Evolutionary conservation across 805 yeast genomes (phyloP).

Genomic region (Cyberlindnera samutprakarnensis): DNA sequence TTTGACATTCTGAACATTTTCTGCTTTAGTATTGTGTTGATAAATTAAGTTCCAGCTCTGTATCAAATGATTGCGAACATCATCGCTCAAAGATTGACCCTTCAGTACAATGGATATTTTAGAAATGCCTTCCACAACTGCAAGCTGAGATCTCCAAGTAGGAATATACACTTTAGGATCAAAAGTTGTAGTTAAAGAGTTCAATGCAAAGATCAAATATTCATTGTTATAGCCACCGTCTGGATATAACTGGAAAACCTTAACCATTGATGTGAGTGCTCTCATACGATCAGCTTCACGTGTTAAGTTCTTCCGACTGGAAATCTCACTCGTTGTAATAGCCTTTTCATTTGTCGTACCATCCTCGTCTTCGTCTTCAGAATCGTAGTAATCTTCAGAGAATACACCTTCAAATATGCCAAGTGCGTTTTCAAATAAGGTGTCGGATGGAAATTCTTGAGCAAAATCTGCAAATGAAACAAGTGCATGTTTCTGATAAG

Average conservation of each 20-base stretch:
- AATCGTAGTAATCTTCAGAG: conserved; percentile 32
- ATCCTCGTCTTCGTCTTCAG: conserved; percentile 31
- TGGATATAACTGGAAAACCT: conserved; percentile 23
- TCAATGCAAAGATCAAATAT: conserved; percentile 25
- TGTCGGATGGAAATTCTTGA: conserved; percentile 26
- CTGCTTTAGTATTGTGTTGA: conserved; percentile 26
- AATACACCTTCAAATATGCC: conserved; percentile 25
- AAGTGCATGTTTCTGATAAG: conserved; percentile 52
- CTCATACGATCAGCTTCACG: conserved; percentile 40
- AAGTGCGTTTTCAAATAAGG: conserved; percentile 27
- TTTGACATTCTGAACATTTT: conserved; percentile 52
- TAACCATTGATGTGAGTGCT: conserved; percentile 30
- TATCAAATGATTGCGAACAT: conserved; percentile 6
- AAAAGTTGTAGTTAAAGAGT: conserved; percentile 21
- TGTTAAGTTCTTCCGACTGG: conserved; percentile 35
- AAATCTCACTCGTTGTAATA: no score
- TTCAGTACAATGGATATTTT: conserved; percentile 14
- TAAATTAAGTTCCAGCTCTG: conserved; percentile 21
- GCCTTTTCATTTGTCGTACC: conserved; percentile 27
- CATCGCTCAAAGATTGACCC: conserved; percentile 4
- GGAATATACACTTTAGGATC: conserved; percentile 22
- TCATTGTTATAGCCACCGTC: conserved; percentile 14
- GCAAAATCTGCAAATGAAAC: conserved; percentile 46
- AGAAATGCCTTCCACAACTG: conserved; percentile 34
- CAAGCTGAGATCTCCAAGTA: conserved; percentile 58